Conservation (phyloP, 352 stramenopile species). For the Aphanomyces invadans region DNA sequence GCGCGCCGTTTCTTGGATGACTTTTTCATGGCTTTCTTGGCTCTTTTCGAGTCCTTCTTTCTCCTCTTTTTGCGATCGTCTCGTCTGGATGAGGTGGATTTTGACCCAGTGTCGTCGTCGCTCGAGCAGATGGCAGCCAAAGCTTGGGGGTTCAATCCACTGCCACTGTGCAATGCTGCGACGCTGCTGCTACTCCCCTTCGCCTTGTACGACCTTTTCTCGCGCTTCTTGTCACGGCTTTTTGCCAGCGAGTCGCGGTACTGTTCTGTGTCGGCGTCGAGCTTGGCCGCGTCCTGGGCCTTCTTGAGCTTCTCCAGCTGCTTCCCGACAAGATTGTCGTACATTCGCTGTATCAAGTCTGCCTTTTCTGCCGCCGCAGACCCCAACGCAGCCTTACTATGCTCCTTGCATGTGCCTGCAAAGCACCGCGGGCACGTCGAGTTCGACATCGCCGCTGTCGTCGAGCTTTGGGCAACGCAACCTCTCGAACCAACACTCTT, state of each 20-base stretch:
- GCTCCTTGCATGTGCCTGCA: background rate
- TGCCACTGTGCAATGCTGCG: conserved; percentile 4
- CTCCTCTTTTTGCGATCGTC: background rate
- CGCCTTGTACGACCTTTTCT: background rate
- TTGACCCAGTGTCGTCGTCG: background rate
- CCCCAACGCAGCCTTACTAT: background rate
- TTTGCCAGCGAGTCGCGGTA: background rate
- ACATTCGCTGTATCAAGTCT: background rate
- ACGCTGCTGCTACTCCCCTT: background rate
- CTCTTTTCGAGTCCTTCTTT: background rate
- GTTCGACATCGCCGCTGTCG: background rate
- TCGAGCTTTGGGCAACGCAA: no score
- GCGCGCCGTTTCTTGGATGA: background rate
- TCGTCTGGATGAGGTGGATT: background rate
- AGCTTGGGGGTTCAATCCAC: background rate
- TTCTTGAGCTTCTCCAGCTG: conserved; percentile 5
- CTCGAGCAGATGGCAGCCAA: background rate
- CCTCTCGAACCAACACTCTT: no score
- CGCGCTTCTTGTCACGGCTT: background rate
- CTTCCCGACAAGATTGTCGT: background rate
- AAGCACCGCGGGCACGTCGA: conserved; percentile 3
- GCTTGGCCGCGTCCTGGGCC: background rate
- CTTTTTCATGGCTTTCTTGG: conserved; percentile 6
- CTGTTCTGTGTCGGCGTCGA: background rate
- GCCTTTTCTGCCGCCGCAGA: background rate